phyloP scores from a whole-genome alignment of 179 eudicot species.

The Silene noctiflora region DNA sequence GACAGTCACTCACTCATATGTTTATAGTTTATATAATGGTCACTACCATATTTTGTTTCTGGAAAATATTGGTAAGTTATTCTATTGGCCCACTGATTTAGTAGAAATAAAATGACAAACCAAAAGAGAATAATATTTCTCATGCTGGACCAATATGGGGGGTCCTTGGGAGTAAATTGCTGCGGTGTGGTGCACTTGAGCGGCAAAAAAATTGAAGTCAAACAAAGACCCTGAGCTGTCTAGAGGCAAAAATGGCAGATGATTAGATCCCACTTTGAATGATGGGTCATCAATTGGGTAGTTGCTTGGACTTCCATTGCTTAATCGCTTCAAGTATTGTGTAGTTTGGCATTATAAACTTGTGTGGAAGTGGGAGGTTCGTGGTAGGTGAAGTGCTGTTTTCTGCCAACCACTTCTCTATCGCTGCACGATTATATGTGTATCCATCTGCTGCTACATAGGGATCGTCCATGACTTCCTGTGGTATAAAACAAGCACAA shows the following conservation, averaged over 20 bases:
- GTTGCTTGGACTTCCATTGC: slow-evolving; percentile 53
- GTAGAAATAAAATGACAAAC: not conserved
- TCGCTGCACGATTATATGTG: slow-evolving; percentile 61
- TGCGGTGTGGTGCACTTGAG: not conserved
- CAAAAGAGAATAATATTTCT: slow-evolving; percentile 14
- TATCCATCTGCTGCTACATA: slow-evolving; percentile 88
- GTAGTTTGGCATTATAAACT: slow-evolving; percentile 49
- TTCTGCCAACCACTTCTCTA: slow-evolving; percentile 53
- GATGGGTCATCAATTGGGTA: slow-evolving; percentile 16
- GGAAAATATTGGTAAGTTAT: not conserved
- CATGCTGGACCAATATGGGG: slow-evolving; percentile 11
- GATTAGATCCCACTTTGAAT: not conserved
- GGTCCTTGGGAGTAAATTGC: not conserved
- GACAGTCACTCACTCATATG: not conserved
- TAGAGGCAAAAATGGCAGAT: slow-evolving; percentile 3
- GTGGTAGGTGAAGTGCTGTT: slow-evolving; percentile 58
- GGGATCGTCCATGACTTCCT: slow-evolving; percentile 80
- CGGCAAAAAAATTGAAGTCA: not conserved
- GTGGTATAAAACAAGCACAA: slow-evolving; percentile 15
- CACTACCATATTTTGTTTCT: not conserved
- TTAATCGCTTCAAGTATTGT: slow-evolving; percentile 61
- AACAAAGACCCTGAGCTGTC: not conserved
- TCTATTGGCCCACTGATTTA: not conserved
- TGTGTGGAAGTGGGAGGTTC: slow-evolving; percentile 45
- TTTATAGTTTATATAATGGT: not conserved